A percentile compares a stretch with the other conserved stretches of the same genome.
Conservation (phyloP, 352 stramenopile genomes). For the Globisporangium emineosum region DNA sequence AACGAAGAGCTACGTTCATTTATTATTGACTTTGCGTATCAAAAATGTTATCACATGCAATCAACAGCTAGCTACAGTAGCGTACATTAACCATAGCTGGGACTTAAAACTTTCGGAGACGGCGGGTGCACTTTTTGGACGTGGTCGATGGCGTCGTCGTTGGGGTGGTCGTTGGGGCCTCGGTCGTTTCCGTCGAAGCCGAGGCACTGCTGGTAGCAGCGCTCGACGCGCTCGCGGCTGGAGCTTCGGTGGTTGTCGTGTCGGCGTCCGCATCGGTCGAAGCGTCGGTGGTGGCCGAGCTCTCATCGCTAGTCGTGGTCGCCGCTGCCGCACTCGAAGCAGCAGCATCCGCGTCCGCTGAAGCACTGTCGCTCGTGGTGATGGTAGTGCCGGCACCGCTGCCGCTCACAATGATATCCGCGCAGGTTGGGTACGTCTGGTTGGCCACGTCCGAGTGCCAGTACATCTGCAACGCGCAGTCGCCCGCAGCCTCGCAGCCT, state of each 20-base stretch:
- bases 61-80: neutral
- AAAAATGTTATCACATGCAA: neutral
- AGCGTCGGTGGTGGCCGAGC: slow-evolving; percentile 1
- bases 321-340: neutral
- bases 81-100: neutral
- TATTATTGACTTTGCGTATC: neutral
- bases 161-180: slow-evolving; percentile 1
- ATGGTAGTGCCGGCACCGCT: slow-evolving; percentile 19
- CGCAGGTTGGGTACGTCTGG: slow-evolving; percentile 62
- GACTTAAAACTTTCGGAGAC: neutral
- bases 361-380: slow-evolving; percentile 2
- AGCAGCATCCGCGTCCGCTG: slow-evolving; percentile 2
- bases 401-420: slow-evolving; percentile 8
- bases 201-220: neutral
- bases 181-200: neutral
- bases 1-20: slow-evolving; percentile 8
- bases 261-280: neutral
- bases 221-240: neutral
- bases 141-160: slow-evolving; percentile 5
- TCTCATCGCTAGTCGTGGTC: neutral
- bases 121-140: slow-evolving; percentile 13
- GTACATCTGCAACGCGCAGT: slow-evolving; percentile 60
- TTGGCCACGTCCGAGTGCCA: slow-evolving; percentile 58
- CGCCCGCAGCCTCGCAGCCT: slow-evolving; percentile 35
- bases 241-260: neutral